These are phyloP conservation scores for Trypethelium eluteriae DNA, from an alignment of 495 filamentous ascomycete species.

Conservation along the genomic window DNA sequence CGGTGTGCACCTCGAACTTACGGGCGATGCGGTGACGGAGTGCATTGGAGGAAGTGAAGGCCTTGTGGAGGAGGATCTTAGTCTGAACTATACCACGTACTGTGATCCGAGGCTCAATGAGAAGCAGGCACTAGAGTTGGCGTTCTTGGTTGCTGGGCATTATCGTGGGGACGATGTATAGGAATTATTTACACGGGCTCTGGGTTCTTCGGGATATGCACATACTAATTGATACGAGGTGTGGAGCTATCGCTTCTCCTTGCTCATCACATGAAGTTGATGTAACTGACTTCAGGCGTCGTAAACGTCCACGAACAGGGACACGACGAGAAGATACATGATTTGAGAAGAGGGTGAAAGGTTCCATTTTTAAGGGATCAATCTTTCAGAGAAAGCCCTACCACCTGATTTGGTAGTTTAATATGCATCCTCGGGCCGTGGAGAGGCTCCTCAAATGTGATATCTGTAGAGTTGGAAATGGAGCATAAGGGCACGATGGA, in stretches of 20 bases:
- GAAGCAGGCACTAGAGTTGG: constrained; percentile 92
- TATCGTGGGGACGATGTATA: constrained; percentile 45
- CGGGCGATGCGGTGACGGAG: constrained; percentile 93
- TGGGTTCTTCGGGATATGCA: not conserved
- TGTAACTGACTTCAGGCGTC: too few relatives aligned
- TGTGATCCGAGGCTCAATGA: constrained; percentile 94
- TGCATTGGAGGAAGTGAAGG: constrained; percentile 87
- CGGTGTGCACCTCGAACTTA: constrained; percentile 90
- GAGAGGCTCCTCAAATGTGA: too few relatives aligned
- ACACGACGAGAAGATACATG: not conserved
- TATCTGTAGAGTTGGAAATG: too few relatives aligned
- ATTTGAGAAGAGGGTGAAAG: not conserved
- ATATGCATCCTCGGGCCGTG: too few relatives aligned
- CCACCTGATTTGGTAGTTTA: too few relatives aligned
- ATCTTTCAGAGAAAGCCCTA: too few relatives aligned
- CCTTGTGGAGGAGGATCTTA: constrained; percentile 76
- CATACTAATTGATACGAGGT: too few relatives aligned
- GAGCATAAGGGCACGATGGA: too few relatives aligned
- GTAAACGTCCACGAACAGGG: not conserved
- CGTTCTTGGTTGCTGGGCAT: constrained; percentile 85
- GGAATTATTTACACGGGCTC: not conserved
- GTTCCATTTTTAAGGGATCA: not conserved
- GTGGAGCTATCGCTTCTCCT: too few relatives aligned
- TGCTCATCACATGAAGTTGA: too few relatives aligned
- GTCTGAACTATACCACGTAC: constrained; percentile 83